Percentiles rank a stretch among this genome's conserved stretches.
Conservation (phyloP, 768 basidiomycete species). For the Boletus sensibilis region DNA sequence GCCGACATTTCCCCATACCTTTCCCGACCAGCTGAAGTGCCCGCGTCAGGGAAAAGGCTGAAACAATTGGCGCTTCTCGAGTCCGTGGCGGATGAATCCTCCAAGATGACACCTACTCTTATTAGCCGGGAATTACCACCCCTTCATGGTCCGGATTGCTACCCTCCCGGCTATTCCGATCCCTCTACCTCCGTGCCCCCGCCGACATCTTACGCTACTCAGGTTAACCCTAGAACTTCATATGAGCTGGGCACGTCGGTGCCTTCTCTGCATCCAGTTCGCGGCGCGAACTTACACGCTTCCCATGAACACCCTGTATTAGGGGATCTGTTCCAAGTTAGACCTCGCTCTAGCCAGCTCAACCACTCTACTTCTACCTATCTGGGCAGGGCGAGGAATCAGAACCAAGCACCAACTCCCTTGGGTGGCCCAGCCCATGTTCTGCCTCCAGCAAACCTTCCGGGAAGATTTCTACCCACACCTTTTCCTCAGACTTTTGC, state of each 20-base stretch:
- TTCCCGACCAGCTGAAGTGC: conserved; percentile 50
- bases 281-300: conserved; percentile 5
- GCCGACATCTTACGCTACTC: conserved; percentile 16
- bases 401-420: conserved; percentile 16
- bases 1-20: conserved; percentile 74
- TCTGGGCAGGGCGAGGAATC: conserved; percentile 11
- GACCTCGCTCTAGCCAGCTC: conserved; percentile 49
- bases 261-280: conserved; percentile 5
- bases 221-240: conserved; percentile 27
- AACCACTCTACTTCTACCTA: conserved; percentile 31
- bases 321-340: conserved; percentile 42
- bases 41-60: conserved; percentile 59
- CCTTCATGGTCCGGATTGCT: conserved; percentile 1
- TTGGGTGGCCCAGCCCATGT: conserved; percentile 5
- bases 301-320: conserved; percentile 5
- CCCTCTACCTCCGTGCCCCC: conserved; percentile 32
- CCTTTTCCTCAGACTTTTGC: conserved; percentile 17
- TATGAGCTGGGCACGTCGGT: conserved; percentile 35
- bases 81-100: conserved; percentile 71
- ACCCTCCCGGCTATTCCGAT: conserved; percentile 9
- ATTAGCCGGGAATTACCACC: conserved; percentile 26
- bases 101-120: conserved; percentile 51
- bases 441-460: conserved; percentile 1
- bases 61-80: conserved; percentile 72
- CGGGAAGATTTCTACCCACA: conserved; percentile 6